Base-by-base conservation (phyloP, 2,329 filamentous ascomycete genomes). In the Exophiala oligosperma region DNA sequence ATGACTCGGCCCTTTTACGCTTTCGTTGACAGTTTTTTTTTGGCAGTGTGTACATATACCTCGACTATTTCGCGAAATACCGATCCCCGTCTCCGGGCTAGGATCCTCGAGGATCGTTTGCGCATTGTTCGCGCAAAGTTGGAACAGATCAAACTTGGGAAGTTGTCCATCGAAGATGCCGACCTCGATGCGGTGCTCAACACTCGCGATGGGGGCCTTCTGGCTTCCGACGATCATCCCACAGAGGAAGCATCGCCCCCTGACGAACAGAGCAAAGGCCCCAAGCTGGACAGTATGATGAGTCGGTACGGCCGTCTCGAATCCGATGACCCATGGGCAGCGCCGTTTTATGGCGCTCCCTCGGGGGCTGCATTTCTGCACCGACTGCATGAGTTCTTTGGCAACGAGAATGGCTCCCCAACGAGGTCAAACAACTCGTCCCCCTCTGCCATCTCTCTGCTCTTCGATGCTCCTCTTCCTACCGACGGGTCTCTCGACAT, bases 321-420 rank as follows among this genome's bases (percentile, higher is more conserved):
- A 17, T 57, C 52, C 12, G 50, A 48, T 11, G 54, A 32, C 48
- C 44, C 52, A 40, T 59, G 55, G 41, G 55, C 56, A 12, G 52
- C 43, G 1, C 49, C 52, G 28, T 64, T 60, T 37, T 62, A 62
- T 52, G 62, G 62, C 28, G 60, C 52, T 9, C 49, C 52, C 12
- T 64, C 62, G 3, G 59, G 60, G 12, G 56, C 62, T 49, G 53
- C 59, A 12, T 64, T 62, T 35, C 60, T 64, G n/a, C 60, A 62
- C 21, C 59, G 52, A 38, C 52, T 60, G 12, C 44, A 57, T 32
- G 43, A 56, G 52, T 50, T 60, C 12, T 63, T 64, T 41, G 44
- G 44, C 12, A 47, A 23, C 23, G 23, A 24, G 17, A 47, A 28
- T 28, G 24, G 44, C 40, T 23, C 40, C 7, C 23, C 49, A 28